phyloP scores from a whole-genome alignment of 805 yeast genomes.

The Torulaspora gathmanii region DNA sequence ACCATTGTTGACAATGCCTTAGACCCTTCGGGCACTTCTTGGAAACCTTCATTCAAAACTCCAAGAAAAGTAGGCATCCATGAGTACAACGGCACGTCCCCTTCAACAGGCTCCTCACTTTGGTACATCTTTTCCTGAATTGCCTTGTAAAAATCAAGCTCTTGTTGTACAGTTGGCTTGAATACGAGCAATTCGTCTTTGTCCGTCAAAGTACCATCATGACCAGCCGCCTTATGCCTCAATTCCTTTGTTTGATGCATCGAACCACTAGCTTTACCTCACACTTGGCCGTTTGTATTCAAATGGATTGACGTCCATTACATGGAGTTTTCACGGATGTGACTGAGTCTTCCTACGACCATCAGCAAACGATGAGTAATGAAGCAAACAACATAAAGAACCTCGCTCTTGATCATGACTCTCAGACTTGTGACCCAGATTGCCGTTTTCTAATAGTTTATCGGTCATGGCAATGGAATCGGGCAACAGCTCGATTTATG shows the following conservation, averaged over 20 bases:
- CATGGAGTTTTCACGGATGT: too few species aligned
- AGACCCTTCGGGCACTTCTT: constrained; percentile 6
- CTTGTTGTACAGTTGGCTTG: constrained; percentile 61
- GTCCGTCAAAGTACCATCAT: constrained; percentile 67
- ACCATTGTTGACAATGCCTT: constrained; percentile 2
- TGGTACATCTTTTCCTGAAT: constrained; percentile 14
- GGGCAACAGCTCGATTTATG: too few species aligned
- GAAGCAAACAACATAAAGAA: too few species aligned
- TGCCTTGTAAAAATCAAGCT: constrained; percentile 64
- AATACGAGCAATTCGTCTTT: constrained; percentile 64
- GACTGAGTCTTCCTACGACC: not conserved
- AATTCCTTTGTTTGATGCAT: constrained; percentile 10
- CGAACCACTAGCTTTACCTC: not conserved
- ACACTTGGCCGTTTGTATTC: not conserved
- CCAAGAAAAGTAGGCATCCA: constrained; percentile 35
- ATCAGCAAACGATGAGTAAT: not conserved
- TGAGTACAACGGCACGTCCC: constrained; percentile 24
- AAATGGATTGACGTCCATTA: not conserved
- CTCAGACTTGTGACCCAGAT: too few species aligned
- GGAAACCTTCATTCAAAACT: constrained; percentile 23
- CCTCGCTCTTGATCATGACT: too few species aligned
- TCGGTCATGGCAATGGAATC: too few species aligned
- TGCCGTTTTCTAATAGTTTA: too few species aligned
- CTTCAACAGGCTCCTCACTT: constrained; percentile 19
- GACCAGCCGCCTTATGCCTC: constrained; percentile 86